Base-by-base conservation (phyloP, 1,284 basidiomycete genomes). In the Garcileccinum viscosum region DNA sequence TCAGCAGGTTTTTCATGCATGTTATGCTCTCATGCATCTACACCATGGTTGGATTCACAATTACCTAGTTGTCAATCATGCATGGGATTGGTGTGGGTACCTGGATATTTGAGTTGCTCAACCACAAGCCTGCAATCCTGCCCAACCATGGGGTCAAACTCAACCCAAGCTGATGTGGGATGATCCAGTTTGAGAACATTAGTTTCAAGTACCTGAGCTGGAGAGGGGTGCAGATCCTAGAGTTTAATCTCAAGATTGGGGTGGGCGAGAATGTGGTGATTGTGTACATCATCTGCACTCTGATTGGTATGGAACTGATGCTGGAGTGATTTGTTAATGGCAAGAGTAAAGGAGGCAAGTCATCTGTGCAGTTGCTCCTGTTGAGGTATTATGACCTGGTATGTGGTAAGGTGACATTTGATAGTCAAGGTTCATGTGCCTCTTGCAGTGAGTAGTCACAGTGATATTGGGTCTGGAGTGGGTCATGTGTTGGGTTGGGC, bases 381-480 rank as follows among this genome's bases (percentile, higher is more conserved):
- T 84, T 97, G 71, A 87, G 97, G 63, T 99, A 95, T 83, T 99
- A 99, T 80, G 97, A 99, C 78, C 97, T 97, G 1, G 84, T 91
- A 33, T 82, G 86, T 42, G 98, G 98, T 1, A 89, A 86, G 65
- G 88, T 99, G 63, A 91, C 91, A 0, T 96, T 93, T 73, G 93
- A 97, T 77, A 95, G 95, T 4, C 88, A 93, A 84, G 95, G 96
- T 93, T 69, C 32, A 72, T 62, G 22, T 15, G 4, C 8, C n/a
- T n/a, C n/a, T n/a, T n/a, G n/a, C 42, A 44, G 42, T 44, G 42
- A 44, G n/a, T 44, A 44, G 42, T 44, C n/a, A 44, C 14, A n/a
- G 42, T 44, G 42, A 44, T 22, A 11, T 44, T 8, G 42, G 22
- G 4, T 44, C 19, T 42, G 40, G 40, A 19, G 22, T 44, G 42